Conservation (phyloP, 371 early-diverging fungal species). For the Rhizopus sp. region DNA sequence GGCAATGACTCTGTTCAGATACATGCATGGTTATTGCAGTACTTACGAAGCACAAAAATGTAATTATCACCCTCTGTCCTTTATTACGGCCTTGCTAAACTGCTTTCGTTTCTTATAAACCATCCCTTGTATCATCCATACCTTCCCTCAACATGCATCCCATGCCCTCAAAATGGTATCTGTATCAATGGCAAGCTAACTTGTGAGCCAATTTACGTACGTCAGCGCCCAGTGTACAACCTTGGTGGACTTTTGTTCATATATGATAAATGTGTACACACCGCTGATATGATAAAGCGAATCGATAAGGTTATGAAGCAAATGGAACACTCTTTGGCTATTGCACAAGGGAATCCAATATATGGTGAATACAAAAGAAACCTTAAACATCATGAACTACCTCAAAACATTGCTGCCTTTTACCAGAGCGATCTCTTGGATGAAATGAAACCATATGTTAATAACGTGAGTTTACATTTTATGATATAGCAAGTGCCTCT, state of each 20-base stretch:
- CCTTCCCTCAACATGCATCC: constrained; percentile 22
- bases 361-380: constrained; percentile 12
- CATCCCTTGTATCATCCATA: not conserved
- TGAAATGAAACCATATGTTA: not conserved
- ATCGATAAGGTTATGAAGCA: constrained; percentile 17
- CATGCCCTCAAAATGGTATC: constrained; percentile 25
- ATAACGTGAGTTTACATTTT: not conserved
- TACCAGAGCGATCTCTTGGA: constrained; percentile 6
- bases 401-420: not conserved
- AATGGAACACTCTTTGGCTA: constrained; percentile 15
- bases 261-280: constrained; percentile 25
- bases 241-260: constrained; percentile 14
- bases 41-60: constrained; percentile 30
- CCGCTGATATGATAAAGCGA: constrained; percentile 14
- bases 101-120: not conserved
- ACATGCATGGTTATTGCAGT: constrained; percentile 2
- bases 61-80: constrained; percentile 30
- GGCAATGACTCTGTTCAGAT: not conserved
- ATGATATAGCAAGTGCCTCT: not conserved
- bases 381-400: not conserved
- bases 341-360: constrained; percentile 16
- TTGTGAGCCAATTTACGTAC: constrained; percentile 22
- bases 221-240: constrained; percentile 20
- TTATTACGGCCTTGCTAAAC: not conserved
- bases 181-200: constrained; percentile 18